Evolutionary conservation across 306 rosid species (phyloP).

Genomic region (Herpetospermum pedunculosum): DNA sequence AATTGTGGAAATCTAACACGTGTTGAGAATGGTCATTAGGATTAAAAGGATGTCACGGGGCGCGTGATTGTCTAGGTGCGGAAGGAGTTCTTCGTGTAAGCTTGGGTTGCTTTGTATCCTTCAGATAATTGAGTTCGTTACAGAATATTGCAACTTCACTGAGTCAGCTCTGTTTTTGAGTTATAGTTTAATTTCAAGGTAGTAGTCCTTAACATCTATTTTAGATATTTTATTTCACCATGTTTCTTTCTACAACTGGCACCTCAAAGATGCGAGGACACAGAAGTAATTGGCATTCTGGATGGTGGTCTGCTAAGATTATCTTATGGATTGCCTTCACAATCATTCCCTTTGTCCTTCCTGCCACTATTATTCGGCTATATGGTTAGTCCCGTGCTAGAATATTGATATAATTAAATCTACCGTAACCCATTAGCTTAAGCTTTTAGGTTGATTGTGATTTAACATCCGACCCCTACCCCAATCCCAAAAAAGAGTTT

Average conservation of each 20-base stretch:
- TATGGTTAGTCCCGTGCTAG: constrained; percentile 78
- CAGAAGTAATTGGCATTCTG: constrained; percentile 84
- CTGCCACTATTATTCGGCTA: constrained; percentile 50
- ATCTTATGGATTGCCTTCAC: constrained; percentile 36
- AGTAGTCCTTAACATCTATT: constrained; percentile 40
- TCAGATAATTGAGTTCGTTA: not conserved
- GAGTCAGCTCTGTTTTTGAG: not conserved
- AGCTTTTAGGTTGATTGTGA: too few relatives aligned
- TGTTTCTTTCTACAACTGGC: constrained; percentile 70
- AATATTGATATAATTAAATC: too few relatives aligned
- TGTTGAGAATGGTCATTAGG: constrained; percentile 32
- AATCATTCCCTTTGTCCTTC: constrained; percentile 73
- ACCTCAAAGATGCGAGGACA: constrained; percentile 49
- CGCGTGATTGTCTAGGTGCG: constrained; percentile 64
- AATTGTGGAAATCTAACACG: not conserved
- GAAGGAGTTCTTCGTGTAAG: constrained; percentile 92
- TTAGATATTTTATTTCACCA: constrained; percentile 68
- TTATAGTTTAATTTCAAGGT: not conserved
- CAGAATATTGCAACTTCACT: not conserved
- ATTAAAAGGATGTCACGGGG: constrained; percentile 57
- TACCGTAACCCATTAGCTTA: too few relatives aligned
- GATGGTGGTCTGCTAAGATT: constrained; percentile 91
- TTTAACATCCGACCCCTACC: too few relatives aligned
- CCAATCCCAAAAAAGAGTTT: not conserved
- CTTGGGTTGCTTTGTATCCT: constrained; percentile 98